A percentile compares a stretch with the other conserved stretches of the same genome.
phyloP scores from a whole-genome alignment of 1,139 yeast genomes.

The Taphrina flavorubra region DNA sequence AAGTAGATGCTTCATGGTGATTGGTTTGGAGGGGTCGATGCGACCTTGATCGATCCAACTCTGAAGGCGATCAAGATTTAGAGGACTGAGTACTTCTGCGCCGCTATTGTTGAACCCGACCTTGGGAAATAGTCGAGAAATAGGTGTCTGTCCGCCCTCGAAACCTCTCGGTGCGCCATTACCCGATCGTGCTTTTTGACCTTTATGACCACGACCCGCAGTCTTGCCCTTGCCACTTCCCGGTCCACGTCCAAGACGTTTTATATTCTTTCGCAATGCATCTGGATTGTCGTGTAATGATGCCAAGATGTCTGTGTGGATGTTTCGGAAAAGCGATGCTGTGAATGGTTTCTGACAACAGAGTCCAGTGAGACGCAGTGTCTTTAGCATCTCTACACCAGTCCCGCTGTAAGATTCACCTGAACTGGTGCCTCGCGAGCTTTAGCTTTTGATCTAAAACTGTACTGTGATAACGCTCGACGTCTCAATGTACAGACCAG shows the following conservation, averaged over 20 bases:
- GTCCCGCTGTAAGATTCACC: neutral
- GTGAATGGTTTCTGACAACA: conserved; percentile 5
- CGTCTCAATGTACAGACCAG: neutral
- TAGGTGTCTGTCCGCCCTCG: conserved; percentile 99
- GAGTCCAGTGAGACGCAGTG: neutral
- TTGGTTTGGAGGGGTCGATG: conserved; percentile 62
- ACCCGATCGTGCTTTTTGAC: conserved; percentile 83
- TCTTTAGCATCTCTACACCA: neutral
- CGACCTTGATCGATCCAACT: conserved; percentile 53
- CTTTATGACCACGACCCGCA: conserved; percentile 97
- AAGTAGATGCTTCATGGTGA: conserved; percentile 74
- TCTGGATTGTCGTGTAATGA: conserved; percentile 23
- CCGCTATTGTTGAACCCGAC: conserved; percentile 71
- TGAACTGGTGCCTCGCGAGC: too few species aligned
- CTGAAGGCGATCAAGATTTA: conserved; percentile 69
- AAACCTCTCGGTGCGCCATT: conserved; percentile 89
- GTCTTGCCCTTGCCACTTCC: conserved; percentile 91
- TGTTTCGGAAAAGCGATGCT: neutral
- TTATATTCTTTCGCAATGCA: conserved; percentile 26
- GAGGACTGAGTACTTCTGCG: conserved; percentile 50
- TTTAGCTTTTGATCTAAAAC: too few species aligned
- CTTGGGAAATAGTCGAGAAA: conserved; percentile 85
- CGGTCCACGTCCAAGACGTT: conserved; percentile 93
- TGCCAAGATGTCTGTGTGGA: conserved; percentile 20
- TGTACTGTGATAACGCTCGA: too few species aligned